Evolutionary conservation across 2,329 filamentous ascomycete species (phyloP), one percentile per base, ranked within the genome.

Genomic region (Colletotrichum eremochloae): DNA sequence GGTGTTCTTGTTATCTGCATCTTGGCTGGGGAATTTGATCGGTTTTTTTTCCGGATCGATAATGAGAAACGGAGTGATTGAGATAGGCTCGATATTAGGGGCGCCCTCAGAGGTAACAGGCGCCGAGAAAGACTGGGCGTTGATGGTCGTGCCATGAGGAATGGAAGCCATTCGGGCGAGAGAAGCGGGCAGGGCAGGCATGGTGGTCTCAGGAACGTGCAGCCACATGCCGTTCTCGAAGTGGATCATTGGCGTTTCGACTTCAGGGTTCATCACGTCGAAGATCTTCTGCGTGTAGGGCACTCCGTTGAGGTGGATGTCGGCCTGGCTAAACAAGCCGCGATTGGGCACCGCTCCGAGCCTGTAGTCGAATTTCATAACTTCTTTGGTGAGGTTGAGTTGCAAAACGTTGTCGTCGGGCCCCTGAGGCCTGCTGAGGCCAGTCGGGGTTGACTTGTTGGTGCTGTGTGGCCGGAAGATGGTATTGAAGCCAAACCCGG

Each of bases 71-170:
- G 81, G 81, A 0, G 77, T 78, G 11, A 80, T 82, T n/a, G 74
- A 55, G 1, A 79, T 71, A 0, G 53, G 2, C 0, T 70, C 60
- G 3, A 81, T 75, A 0, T 15, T 36, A 7, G 77, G 79, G 3
- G 72, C 66, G 5, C 75, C 77, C 2, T 36, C 7, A 6, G 67
- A 29, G 55, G 74, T 74, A 8, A 36, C 58, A 1, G 71, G 67
- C 2, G 78, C 76, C 9, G 68, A 71, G 12, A 81, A 75, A 24
- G 77, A 74, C 73, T 84, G 82, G 1, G 81, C 80, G 48, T 84
- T 84, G 77, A 85, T 84, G 8, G 82, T 83, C 0, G 82, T 84
- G 31, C 82, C 83, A 64, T 85, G 82, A 0, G 83, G 83, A 36
- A 84, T 85, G 2, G 81, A 82, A 4, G 76, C 83, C 82, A 85